Evolutionary conservation across 2,329 filamentous ascomycete genomes (phyloP).

Genomic region (Clonostachys rosea): DNA sequence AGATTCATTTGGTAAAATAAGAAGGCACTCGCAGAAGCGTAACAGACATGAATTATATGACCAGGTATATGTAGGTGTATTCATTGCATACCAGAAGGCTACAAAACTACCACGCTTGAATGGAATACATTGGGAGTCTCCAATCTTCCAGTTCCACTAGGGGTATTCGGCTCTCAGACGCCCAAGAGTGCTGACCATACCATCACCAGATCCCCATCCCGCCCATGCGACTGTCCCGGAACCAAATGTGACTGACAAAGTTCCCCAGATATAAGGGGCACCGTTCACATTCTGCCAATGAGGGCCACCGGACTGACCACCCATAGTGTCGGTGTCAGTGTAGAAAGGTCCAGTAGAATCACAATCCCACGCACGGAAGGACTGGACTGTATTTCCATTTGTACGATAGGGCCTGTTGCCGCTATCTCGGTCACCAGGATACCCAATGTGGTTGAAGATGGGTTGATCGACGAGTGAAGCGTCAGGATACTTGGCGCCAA

Average conservation of each 20-base stretch:
- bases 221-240: conserved; percentile 1
- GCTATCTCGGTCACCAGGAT: conserved; percentile 10
- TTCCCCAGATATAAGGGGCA: conserved; percentile 5
- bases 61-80: too few species aligned
- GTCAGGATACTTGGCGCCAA: conserved; percentile 12
- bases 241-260: conserved; percentile 4
- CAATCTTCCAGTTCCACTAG: background rate
- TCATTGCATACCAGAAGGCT: too few species aligned
- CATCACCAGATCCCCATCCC: conserved; percentile 5
- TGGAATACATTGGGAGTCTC: too few species aligned
- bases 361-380: conserved; percentile 3
- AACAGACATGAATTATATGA: too few species aligned
- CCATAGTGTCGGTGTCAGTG: conserved; percentile 7
- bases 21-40: too few species aligned
- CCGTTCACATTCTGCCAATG: conserved; percentile 4
- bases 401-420: conserved; percentile 7
- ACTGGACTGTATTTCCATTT: conserved; percentile 2
- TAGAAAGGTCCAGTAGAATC: conserved; percentile 5
- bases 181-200: conserved; percentile 3
- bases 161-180: background rate
- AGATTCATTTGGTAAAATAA: too few species aligned
- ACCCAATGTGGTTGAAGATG: conserved; percentile 11
- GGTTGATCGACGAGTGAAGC: conserved; percentile 7
- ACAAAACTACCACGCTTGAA: too few species aligned
- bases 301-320: conserved; percentile 9